Conservation (phyloP, 345 rosid genomes). For the Camelina hispida region DNA sequence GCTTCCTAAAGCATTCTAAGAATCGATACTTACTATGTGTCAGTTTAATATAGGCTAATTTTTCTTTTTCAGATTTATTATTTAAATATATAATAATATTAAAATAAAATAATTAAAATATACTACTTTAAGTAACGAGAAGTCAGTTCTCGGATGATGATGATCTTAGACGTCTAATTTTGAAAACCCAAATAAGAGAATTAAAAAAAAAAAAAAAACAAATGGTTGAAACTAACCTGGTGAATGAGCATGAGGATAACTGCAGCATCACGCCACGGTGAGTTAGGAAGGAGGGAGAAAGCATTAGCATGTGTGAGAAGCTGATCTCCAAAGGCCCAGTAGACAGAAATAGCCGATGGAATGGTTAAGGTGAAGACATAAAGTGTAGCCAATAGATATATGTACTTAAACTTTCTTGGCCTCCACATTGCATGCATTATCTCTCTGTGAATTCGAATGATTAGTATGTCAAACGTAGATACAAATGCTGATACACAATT, state of each 20-base stretch:
- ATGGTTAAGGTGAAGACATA: constrained; percentile 83
- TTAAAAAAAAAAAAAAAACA: neutral
- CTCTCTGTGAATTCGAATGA: constrained; percentile 51
- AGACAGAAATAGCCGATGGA: constrained; percentile 74
- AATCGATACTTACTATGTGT: too few relatives aligned
- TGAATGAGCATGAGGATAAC: constrained; percentile 85
- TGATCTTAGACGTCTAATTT: neutral
- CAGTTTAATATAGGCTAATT: too few relatives aligned
- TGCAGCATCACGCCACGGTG: constrained; percentile 74
- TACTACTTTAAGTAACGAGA: too few relatives aligned
- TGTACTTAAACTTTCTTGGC: constrained; percentile 83
- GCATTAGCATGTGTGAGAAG: constrained; percentile 82
- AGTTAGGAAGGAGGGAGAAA: constrained; percentile 67
- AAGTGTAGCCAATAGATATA: constrained; percentile 73
- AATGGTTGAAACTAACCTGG: constrained; percentile 54
- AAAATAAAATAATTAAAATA: too few relatives aligned
- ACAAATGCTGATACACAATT: neutral
- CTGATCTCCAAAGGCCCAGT: constrained; percentile 88
- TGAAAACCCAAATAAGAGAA: neutral
- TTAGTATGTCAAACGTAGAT: neutral
- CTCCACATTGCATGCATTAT: constrained; percentile 95
- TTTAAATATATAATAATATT: too few relatives aligned
- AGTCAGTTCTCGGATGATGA: too few relatives aligned
- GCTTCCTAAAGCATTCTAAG: too few relatives aligned
- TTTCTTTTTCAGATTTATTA: too few relatives aligned